Conservation (phyloP, 1,284 basidiomycete genomes). For the Pisolithus thermaeus region DNA sequence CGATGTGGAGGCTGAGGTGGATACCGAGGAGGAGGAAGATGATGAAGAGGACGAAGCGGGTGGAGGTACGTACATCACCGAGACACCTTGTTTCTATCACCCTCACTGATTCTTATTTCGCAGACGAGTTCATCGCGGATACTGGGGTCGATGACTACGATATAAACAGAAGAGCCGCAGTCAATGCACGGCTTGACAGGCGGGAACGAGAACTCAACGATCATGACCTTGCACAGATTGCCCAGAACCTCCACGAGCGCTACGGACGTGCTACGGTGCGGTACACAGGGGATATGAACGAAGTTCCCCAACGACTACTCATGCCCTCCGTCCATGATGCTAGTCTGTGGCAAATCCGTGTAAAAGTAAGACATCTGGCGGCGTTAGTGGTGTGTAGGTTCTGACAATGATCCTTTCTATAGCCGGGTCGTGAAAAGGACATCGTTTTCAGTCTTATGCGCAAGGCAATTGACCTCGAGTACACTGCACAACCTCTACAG, state of each 20-base stretch:
- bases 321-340: constrained; percentile 98
- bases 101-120: constrained; percentile 9
- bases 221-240: constrained; percentile 82
- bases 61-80: constrained; percentile 45
- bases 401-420: constrained; percentile 5
- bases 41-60: constrained; percentile 85
- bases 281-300: constrained; percentile 88
- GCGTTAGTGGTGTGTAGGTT: not conserved
- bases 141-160: constrained; percentile 66
- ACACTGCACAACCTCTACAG: constrained; percentile 69
- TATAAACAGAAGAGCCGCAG: constrained; percentile 50
- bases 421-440: constrained; percentile 90
- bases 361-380: constrained; percentile 64
- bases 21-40: constrained; percentile 93
- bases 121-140: constrained; percentile 82
- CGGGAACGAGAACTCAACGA: constrained; percentile 75
- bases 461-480: constrained; percentile 80
- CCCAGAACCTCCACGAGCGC: constrained; percentile 78
- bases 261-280: constrained; percentile 67
- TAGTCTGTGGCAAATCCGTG: constrained; percentile 92
- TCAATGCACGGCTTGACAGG: constrained; percentile 78
- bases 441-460: constrained; percentile 94
- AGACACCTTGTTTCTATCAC: not conserved
- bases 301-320: constrained; percentile 84
- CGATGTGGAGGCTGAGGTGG: constrained; percentile 93